Evolutionary conservation across 1,139 yeast species (phyloP), one percentile per base, ranked within the genome.

Genomic region (Pichia sp.): DNA sequence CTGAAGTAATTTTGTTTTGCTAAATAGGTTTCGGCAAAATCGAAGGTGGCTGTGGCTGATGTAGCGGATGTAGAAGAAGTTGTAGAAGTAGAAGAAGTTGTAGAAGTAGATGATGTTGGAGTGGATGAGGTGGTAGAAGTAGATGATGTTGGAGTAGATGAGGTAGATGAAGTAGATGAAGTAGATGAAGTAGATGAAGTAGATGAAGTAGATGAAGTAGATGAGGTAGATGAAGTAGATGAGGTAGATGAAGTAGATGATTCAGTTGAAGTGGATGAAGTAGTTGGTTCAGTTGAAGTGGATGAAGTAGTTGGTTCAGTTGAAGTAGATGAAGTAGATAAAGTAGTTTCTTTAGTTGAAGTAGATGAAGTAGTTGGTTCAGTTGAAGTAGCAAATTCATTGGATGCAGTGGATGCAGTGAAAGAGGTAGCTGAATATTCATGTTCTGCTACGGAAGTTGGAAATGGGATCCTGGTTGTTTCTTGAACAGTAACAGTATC

Each of bases 1-100:
- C 81, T 69, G 59, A 71, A 67, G 5, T 41, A 55, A 57, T 76
- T 76, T 61, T 75, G 80, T 40, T 64, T 72, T 26, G 49, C 57
- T 48, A 76, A 64, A 44, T 74, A 57, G 62, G 40, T 46, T 5
- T 56, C 35, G 29, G 63, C 47, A 38, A 62, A 29, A 56, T 48
- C 31, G 52, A 36, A 7, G 60, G 33, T 26, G 7, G 60, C 38
- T 2, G 42, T 10, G 3, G 39, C 8, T 4, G 49, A 23, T 6
- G 40, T 55, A 32, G 49, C 47, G n/a, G 57, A 37, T 26, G 53
- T 36, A 32, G 61, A 28, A 52, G 58, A 36, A 16, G 23, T 16
- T 4, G 55, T 29, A 33, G 16, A 10, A 10, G 36, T 10, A 16
- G 36, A 10, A 52, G 58, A 36, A 16, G 23, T 16, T 4, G 55